Evolutionary conservation across 257 asterid genomes (phyloP).

Genomic region (Solanum appendiculatum): DNA sequence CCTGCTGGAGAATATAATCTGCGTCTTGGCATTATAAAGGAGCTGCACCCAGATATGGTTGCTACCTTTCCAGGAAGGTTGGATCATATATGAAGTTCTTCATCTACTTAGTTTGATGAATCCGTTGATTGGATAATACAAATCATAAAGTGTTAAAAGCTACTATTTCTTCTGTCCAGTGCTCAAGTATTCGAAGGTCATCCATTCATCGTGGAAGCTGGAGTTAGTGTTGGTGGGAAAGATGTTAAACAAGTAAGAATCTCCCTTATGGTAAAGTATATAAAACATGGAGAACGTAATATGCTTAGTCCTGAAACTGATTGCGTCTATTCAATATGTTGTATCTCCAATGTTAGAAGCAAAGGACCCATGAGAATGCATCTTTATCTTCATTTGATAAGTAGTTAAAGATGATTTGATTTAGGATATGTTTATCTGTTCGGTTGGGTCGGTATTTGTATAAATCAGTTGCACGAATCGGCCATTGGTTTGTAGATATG

Average conservation of each 20-base stretch:
- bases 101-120: background rate
- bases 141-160: background rate
- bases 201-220: constrained; percentile 91
- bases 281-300: background rate
- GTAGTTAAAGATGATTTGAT: background rate
- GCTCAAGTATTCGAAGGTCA: constrained; percentile 97
- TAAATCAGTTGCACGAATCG: background rate
- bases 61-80: constrained; percentile 96
- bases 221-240: constrained; percentile 88
- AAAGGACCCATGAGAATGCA: background rate
- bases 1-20: constrained; percentile 92
- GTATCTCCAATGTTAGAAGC: background rate
- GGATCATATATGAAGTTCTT: background rate
- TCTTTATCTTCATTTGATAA: background rate
- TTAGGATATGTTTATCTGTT: background rate
- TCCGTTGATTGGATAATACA: background rate
- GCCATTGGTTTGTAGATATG: background rate
- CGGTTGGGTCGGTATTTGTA: background rate
- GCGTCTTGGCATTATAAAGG: constrained; percentile 83
- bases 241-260: constrained; percentile 79
- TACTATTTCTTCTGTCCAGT: constrained; percentile 21
- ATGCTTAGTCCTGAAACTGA: background rate
- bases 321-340: background rate
- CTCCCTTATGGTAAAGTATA: background rate
- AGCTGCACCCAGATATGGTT: constrained; percentile 90